Percentiles rank a stretch among this genome's conserved stretches.
Conservation (phyloP, 2,329 filamentous ascomycete species). For the Fusarium austroafricanum region DNA sequence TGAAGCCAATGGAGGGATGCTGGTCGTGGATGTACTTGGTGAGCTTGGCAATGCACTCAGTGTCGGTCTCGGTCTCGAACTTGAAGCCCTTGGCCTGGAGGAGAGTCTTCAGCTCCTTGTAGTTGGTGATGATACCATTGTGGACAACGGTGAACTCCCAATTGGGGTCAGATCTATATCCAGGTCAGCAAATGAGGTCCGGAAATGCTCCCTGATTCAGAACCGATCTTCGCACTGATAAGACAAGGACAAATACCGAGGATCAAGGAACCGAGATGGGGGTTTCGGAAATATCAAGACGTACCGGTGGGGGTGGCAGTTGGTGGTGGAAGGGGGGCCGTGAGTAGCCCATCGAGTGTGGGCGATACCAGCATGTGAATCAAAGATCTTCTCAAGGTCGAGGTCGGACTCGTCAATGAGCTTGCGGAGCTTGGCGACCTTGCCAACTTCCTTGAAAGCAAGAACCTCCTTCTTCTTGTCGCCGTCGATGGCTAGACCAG, state of each 20-base stretch:
- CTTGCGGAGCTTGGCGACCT: conserved; percentile 95
- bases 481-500: conserved; percentile 93
- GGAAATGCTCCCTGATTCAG: conserved; percentile 2
- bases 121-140: conserved; percentile 99
- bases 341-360: conserved; percentile 99
- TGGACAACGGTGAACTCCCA: conserved; percentile 99
- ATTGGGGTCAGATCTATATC: conserved; percentile 82
- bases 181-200: conserved; percentile 35
- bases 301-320: conserved; percentile 99
- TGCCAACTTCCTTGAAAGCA: conserved; percentile 99
- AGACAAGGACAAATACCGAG: background rate
- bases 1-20: conserved; percentile 95
- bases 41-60: conserved; percentile 98
- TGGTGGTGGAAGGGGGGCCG: conserved; percentile 89
- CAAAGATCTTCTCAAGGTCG: conserved; percentile 92
- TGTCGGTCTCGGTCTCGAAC: conserved; percentile 99
- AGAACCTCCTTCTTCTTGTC: conserved; percentile 99
- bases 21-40: conserved; percentile 98
- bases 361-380: conserved; percentile 97
- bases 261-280: background rate
- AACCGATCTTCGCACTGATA: conserved; percentile 14
- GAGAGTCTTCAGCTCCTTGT: conserved; percentile 98
- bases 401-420: conserved; percentile 86
- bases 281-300: conserved; percentile 43
- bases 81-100: conserved; percentile 94